Conservation (phyloP, 1,284 basidiomycete genomes). For the Ustilago nuda region DNA sequence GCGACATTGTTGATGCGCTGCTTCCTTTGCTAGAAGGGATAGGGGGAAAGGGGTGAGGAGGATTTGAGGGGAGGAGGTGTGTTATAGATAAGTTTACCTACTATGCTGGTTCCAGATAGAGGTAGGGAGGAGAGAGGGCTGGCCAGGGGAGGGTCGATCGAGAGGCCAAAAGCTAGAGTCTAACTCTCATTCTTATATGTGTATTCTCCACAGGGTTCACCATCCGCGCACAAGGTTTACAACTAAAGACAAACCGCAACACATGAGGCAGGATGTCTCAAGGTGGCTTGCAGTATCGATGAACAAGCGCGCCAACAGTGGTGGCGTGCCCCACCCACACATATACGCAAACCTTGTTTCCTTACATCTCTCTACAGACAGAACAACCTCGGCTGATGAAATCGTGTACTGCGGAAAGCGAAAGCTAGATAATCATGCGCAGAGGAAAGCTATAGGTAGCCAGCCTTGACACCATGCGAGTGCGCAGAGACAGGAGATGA, state of each 20-base stretch:
- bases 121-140: neutral
- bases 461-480: no score
- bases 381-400: neutral
- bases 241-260: neutral
- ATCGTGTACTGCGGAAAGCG: no score
- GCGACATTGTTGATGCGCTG: slow-evolving; percentile 27
- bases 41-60: neutral
- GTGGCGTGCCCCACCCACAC: neutral
- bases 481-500: no score
- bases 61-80: slow-evolving; percentile 1
- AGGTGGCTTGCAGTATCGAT: no score
- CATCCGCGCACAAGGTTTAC: neutral
- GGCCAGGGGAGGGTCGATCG: slow-evolving; percentile 1
- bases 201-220: neutral
- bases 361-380: neutral
- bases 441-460: neutral
- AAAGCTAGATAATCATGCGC: no score
- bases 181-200: neutral
- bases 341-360: neutral
- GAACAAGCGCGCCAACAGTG: neutral
- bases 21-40: neutral
- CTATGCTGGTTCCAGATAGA: neutral
- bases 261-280: neutral
- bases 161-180: neutral
- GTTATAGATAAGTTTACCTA: neutral